These are phyloP conservation scores for Fraxinus velutina DNA, from an alignment of 305 asterid genomes.

Conservation along the genomic window DNA sequence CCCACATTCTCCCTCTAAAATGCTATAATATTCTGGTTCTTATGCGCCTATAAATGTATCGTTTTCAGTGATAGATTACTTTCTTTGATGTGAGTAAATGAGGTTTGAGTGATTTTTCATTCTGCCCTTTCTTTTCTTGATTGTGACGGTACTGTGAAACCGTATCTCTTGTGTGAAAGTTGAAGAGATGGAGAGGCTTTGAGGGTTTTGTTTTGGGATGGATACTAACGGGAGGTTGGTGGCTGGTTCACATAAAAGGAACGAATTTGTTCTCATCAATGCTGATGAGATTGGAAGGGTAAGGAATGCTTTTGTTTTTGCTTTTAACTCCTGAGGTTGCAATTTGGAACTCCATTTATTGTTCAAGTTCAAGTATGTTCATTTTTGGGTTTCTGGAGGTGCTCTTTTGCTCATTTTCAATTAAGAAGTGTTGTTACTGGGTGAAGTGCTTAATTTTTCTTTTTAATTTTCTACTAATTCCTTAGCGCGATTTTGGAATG, in stretches of 20 bases:
- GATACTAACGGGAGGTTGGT: constrained; percentile 71
- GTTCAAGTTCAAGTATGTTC: constrained; percentile 5
- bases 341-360: not conserved
- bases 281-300: constrained; percentile 85
- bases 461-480: not conserved
- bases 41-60: constrained; percentile 32
- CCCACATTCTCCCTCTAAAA: constrained; percentile 25
- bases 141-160: constrained; percentile 15
- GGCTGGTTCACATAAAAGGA: constrained; percentile 78
- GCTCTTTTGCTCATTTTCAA: constrained; percentile 19
- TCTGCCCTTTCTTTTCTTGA: constrained; percentile 26
- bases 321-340: not conserved
- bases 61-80: constrained; percentile 29
- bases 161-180: constrained; percentile 17
- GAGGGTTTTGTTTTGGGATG: constrained; percentile 31
- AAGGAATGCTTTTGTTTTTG: constrained; percentile 11
- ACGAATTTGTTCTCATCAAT: constrained; percentile 71
- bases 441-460: constrained; percentile 6
- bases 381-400: constrained; percentile 18
- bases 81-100: constrained; percentile 24
- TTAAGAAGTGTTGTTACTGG: constrained; percentile 18
- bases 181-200: constrained; percentile 14
- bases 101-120: constrained; percentile 14
- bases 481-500: not conserved
- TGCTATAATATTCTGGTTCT: constrained; percentile 16